Percentiles rank a stretch among this genome's conserved stretches.
phyloP scores from a whole-genome alignment of 345 rosid genomes.

The Arabidopsis arenosa region DNA sequence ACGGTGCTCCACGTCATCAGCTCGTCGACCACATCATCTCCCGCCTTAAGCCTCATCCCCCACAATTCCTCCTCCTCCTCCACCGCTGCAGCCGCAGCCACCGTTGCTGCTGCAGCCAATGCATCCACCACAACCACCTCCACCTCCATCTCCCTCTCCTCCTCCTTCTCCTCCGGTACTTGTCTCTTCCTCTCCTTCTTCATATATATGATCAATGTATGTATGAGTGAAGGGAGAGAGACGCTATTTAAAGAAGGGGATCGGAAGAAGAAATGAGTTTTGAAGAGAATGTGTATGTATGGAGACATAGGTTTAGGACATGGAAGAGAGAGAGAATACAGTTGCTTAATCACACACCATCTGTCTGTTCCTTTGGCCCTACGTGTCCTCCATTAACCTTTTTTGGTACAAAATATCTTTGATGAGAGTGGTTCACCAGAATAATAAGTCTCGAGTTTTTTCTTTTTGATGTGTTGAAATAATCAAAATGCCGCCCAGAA shows the following conservation, averaged over 20 bases:
- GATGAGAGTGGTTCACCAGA: slow-evolving; percentile 28
- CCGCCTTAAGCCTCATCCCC: slow-evolving; percentile 30
- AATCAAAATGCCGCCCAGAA: slow-evolving; percentile 30
- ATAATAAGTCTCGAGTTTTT: slow-evolving; percentile 9
- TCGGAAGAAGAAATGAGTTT: slow-evolving; percentile 12
- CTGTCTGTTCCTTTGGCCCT: slow-evolving; percentile 42
- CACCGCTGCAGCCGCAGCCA: slow-evolving; percentile 46
- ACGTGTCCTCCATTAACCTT: slow-evolving; percentile 45
- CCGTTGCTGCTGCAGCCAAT: slow-evolving; percentile 38
- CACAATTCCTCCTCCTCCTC: slow-evolving; percentile 40
- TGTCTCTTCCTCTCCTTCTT: slow-evolving; percentile 40
- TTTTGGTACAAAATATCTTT: slow-evolving; percentile 30
- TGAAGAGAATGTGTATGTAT: slow-evolving; percentile 39
- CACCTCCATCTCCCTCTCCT: neutral
- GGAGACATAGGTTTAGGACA: slow-evolving; percentile 44
- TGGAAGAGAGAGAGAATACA: slow-evolving; percentile 31
- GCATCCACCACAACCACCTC: slow-evolving; percentile 42
- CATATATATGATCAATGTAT: slow-evolving; percentile 31
- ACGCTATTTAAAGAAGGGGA: slow-evolving; percentile 28
- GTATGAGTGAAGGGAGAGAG: slow-evolving; percentile 16
- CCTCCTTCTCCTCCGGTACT: neutral
- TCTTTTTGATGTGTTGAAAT: slow-evolving; percentile 26
- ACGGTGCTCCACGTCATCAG: slow-evolving; percentile 43
- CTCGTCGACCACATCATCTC: slow-evolving; percentile 32
- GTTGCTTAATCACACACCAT: slow-evolving; percentile 42